A percentile compares a stretch with the other conserved stretches of the same genome.
Evolutionary conservation across 1,284 basidiomycete species (phyloP).

Genomic region (Leccinum insolens): DNA sequence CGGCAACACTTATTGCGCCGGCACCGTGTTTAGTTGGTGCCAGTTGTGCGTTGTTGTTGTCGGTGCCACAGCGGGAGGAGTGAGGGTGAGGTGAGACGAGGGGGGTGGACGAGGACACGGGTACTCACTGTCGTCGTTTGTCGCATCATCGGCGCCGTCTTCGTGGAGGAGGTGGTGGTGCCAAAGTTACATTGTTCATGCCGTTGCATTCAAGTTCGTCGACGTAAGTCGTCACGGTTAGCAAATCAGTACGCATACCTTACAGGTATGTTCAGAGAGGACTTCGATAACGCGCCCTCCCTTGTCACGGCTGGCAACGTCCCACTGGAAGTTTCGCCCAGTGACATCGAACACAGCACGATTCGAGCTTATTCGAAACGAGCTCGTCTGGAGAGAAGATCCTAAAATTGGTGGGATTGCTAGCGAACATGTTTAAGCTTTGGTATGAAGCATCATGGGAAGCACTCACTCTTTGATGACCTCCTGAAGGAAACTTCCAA

Average conservation of each 20-base stretch:
- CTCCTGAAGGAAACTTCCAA: slow-evolving; percentile 61
- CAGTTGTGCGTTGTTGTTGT: no score
- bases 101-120: no score
- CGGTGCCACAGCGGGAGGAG: no score
- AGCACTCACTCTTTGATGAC: slow-evolving; percentile 56
- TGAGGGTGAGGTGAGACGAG: no score
- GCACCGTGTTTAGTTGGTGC: no score
- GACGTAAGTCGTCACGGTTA: no score
- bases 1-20: no score
- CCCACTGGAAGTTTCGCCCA: slow-evolving; percentile 84
- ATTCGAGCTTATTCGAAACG: slow-evolving; percentile 86
- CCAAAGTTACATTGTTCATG: no score
- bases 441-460: neutral
- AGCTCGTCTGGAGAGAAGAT: slow-evolving; percentile 94
- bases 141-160: no score
- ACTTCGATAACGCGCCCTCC: slow-evolving; percentile 87
- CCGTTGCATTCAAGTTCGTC: no score
- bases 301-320: slow-evolving; percentile 59
- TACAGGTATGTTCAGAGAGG: slow-evolving; percentile 86
- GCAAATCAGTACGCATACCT: slow-evolving; percentile 62
- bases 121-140: no score
- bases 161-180: no score
- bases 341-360: slow-evolving; percentile 63
- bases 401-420: slow-evolving; percentile 77
- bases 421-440: slow-evolving; percentile 24